Conservation (phyloP, 2,329 filamentous ascomycete species). For the Tolypocladium endophyticum region DNA sequence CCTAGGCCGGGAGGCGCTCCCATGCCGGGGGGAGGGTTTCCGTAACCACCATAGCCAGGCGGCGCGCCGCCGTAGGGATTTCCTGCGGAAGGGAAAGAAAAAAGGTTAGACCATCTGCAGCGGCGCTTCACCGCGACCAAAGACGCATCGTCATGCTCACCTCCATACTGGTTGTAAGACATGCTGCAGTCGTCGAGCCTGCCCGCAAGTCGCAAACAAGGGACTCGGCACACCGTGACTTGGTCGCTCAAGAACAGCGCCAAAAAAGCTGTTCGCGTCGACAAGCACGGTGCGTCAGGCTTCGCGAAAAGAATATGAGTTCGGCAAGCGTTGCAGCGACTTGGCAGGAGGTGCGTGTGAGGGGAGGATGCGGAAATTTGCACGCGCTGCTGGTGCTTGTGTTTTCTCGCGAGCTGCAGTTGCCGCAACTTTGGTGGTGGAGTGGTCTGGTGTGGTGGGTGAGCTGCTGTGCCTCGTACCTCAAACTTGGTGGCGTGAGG, state of each 20-base stretch:
- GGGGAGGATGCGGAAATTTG: not conserved
- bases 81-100: slow-evolving; percentile 7
- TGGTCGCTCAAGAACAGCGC: not conserved
- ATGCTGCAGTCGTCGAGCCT: slow-evolving; percentile 21
- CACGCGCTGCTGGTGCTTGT: not conserved
- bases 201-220: slow-evolving; percentile 7
- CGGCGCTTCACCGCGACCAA: not conserved
- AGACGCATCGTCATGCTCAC: slow-evolving; percentile 18
- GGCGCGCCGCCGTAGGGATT: slow-evolving; percentile 65
- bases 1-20: slow-evolving; percentile 74
- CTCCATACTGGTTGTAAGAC: slow-evolving; percentile 53
- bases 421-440: not conserved
- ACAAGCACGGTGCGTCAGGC: not conserved
- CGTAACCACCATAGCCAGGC: slow-evolving; percentile 63
- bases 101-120: slow-evolving; percentile 1
- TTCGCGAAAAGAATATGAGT: not conserved
- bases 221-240: not conserved
- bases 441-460: not conserved
- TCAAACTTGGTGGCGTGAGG: not conserved
- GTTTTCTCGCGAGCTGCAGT: slow-evolving; percentile 1
- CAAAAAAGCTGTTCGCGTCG: not conserved
- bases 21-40: slow-evolving; percentile 54
- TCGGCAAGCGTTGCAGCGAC: not conserved
- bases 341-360: not conserved
- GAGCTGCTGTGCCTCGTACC: not conserved